Percentiles rank a stretch among this genome's conserved stretches.
Evolutionary conservation across 108 stramenopile genomes (phyloP).

Genomic region (Nitzschia palea): DNA sequence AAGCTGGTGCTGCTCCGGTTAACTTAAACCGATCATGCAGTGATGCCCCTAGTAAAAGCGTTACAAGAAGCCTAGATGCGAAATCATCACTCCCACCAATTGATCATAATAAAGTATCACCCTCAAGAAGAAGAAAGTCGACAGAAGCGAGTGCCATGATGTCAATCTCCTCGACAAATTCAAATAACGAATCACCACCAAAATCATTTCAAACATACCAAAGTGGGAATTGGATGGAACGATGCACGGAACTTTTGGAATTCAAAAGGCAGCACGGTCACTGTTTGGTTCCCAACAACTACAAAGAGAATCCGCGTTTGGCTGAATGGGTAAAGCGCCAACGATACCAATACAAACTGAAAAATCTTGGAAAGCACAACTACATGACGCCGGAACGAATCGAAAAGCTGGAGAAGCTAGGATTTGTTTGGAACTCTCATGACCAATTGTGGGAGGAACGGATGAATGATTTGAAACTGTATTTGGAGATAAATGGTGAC

Average conservation of each 20-base stretch:
- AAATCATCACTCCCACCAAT: too few relatives aligned
- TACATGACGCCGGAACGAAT: conserved; percentile 48
- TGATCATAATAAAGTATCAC: too few relatives aligned
- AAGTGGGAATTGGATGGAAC: conserved; percentile 20
- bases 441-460: conserved; percentile 35
- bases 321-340: conserved; percentile 31
- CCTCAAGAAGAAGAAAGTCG: too few relatives aligned
- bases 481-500: conserved; percentile 17
- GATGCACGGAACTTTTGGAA: conserved; percentile 3
- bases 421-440: conserved; percentile 59
- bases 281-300: conserved; percentile 27
- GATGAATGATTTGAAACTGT: conserved; percentile 28
- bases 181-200: too few relatives aligned
- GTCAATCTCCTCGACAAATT: too few relatives aligned
- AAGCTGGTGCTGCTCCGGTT: too few relatives aligned
- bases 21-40: too few relatives aligned
- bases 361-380: conserved; percentile 32
- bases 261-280: conserved; percentile 29
- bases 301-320: conserved; percentile 4
- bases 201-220: too few relatives aligned
- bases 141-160: too few relatives aligned
- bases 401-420: conserved; percentile 37
- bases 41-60: too few relatives aligned
- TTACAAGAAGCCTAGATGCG: too few relatives aligned
- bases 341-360: conserved; percentile 38